phyloP scores from a whole-genome alignment of 345 rosid genomes.

The Melaleuca quinquenervia region DNA sequence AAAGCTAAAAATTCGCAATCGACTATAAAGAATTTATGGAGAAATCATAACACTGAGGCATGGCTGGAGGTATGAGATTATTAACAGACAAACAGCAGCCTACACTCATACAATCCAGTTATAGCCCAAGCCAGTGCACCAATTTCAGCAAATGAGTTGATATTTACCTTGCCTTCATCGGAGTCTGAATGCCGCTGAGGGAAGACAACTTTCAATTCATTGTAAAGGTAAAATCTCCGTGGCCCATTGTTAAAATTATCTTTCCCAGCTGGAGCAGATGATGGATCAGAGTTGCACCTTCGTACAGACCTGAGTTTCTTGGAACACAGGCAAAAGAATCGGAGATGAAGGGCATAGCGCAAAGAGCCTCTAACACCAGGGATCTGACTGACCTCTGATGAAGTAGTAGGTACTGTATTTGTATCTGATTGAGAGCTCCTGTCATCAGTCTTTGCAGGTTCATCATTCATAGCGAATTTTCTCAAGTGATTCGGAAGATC shows the following conservation, averaged over 20 bases:
- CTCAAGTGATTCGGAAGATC: not conserved
- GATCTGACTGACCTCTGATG: constrained; percentile 39
- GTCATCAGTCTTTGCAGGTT: not conserved
- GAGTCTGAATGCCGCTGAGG: constrained; percentile 92
- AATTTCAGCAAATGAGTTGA: not conserved
- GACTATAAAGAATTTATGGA: not conserved
- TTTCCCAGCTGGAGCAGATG: constrained; percentile 22
- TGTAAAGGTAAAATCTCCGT: constrained; percentile 71
- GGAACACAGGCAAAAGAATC: constrained; percentile 57
- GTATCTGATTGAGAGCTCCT: not conserved
- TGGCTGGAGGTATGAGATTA: not conserved
- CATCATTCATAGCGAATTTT: not conserved
- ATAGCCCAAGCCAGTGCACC: not conserved
- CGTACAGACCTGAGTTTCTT: constrained; percentile 48
- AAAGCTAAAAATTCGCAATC: not conserved
- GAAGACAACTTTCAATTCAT: constrained; percentile 79
- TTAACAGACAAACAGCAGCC: not conserved
- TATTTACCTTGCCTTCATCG: constrained; percentile 95
- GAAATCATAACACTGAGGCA: not conserved
- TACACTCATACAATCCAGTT: not conserved
- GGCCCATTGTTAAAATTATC: constrained; percentile 8
- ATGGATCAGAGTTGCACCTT: constrained; percentile 31
- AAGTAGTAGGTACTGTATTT: not conserved
- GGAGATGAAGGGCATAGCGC: constrained; percentile 88
- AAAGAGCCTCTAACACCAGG: constrained; percentile 48